A percentile compares a stretch with the other conserved stretches of the same genome.
Evolutionary conservation across 31 red algal genomes (phyloP).

Genomic region (Endocladia muricata): DNA sequence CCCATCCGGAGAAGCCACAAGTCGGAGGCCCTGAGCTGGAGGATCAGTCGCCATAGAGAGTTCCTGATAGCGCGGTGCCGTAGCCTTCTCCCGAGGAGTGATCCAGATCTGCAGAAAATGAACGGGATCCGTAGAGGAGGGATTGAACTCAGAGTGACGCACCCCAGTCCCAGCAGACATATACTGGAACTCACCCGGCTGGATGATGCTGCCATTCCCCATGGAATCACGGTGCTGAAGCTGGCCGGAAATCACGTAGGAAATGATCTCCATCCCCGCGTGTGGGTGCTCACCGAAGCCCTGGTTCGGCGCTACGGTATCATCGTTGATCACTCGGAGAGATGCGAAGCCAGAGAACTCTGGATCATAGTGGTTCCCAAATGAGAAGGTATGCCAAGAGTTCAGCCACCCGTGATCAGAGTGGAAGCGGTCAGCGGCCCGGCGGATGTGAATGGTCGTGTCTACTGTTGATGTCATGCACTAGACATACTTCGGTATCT

Average conservation of each 20-base stretch:
- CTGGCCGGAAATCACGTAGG: constrained; percentile 31
- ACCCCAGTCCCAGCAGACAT: constrained; percentile 37
- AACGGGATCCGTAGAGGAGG: neutral
- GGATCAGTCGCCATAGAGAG: neutral
- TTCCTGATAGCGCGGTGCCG: constrained; percentile 8
- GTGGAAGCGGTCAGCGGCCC: neutral
- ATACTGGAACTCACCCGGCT: constrained; percentile 13
- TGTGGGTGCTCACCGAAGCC: constrained; percentile 44
- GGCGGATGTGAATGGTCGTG: neutral
- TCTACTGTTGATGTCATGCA: too few species aligned
- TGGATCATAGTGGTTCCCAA: constrained; percentile 29
- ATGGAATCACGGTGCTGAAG: constrained; percentile 24
- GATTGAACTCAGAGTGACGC: constrained; percentile 23
- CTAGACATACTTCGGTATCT: too few species aligned
- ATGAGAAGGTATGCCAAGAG: constrained; percentile 34
- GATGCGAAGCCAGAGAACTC: constrained; percentile 6
- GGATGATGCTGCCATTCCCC: constrained; percentile 17
- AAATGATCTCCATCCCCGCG: constrained; percentile 36
- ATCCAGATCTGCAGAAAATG: constrained; percentile 53
- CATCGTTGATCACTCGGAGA: constrained; percentile 42
- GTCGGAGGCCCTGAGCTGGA: neutral
- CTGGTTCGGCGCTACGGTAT: constrained; percentile 16
- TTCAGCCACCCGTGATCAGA: constrained; percentile 17
- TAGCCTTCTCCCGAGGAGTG: neutral
- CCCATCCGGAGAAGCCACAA: neutral